A percentile compares a stretch with the other conserved stretches of the same genome.
Conservation (phyloP, 2,329 filamentous ascomycete species). For the Botrytis pseudocinerea region DNA sequence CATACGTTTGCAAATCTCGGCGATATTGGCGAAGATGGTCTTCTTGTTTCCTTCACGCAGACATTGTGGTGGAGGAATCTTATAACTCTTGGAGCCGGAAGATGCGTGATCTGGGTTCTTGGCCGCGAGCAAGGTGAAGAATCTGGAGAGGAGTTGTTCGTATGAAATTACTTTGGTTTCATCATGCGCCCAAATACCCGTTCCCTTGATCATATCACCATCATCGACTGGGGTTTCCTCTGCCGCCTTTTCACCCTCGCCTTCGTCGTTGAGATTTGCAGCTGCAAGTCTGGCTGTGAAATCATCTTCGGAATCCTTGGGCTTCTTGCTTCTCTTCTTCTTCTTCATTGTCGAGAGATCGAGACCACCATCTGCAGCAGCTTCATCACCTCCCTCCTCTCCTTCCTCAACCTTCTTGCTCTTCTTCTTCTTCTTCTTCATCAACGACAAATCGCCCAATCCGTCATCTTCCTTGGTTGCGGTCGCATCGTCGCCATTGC, state of each 20-base stretch:
- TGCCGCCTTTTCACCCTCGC: constrained; percentile 26
- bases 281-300: constrained; percentile 41
- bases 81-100: constrained; percentile 90
- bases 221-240: constrained; percentile 36
- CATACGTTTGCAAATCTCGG: constrained; percentile 99
- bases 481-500: constrained; percentile 40
- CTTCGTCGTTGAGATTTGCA: constrained; percentile 40
- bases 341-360: constrained; percentile 45
- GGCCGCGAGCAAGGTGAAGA: constrained; percentile 91
- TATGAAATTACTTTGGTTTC: constrained; percentile 66
- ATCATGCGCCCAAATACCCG: constrained; percentile 43
- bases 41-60: constrained; percentile 99
- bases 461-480: constrained; percentile 32
- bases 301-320: constrained; percentile 41
- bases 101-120: constrained; percentile 96
- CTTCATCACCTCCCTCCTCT: constrained; percentile 58
- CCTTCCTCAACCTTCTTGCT: constrained; percentile 75
- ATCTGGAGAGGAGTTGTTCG: constrained; percentile 80
- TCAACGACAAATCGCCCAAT: constrained; percentile 55
- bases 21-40: constrained; percentile 99
- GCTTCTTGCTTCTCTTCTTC: constrained; percentile 43
- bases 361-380: constrained; percentile 50
- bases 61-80: constrained; percentile 98
- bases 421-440: constrained; percentile 92
- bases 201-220: constrained; percentile 43